Conservation (phyloP, 306 rosid genomes). For the Urtica urens region DNA sequence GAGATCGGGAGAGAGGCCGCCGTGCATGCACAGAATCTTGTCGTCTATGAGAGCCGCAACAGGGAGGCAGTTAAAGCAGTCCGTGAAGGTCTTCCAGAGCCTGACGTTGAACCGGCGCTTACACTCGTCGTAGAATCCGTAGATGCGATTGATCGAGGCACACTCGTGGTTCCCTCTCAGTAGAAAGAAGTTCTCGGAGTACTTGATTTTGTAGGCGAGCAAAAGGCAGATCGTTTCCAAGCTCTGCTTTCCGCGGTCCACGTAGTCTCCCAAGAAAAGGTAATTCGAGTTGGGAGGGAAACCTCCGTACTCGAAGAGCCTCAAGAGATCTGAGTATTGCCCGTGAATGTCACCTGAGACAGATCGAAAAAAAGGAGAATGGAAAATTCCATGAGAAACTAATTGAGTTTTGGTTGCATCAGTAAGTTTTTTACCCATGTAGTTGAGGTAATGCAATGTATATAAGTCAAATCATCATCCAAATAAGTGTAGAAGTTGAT, state of each 20-base stretch:
- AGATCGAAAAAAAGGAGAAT: not conserved
- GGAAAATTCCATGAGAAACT: not conserved
- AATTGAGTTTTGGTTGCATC: no score
- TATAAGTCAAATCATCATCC: no score
- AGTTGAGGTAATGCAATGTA: no score
- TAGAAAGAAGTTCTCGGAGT: conserved; percentile 32
- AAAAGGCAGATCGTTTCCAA: conserved; percentile 35
- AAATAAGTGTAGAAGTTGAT: not conserved
- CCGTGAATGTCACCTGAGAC: conserved; percentile 33
- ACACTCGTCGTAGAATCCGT: conserved; percentile 34
- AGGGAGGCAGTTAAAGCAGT: conserved; percentile 32
- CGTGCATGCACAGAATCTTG: conserved; percentile 35
- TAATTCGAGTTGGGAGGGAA: conserved; percentile 33
- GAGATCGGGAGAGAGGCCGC: conserved; percentile 33
- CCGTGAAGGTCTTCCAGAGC: conserved; percentile 29
- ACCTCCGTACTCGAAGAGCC: conserved; percentile 35
- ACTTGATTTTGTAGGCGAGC: conserved; percentile 31
- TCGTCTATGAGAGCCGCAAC: conserved; percentile 35
- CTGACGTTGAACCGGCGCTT: conserved; percentile 34
- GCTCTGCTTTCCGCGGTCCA: conserved; percentile 33
- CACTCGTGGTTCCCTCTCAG: conserved; percentile 36
- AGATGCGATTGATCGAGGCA: conserved; percentile 30
- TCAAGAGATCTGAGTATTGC: conserved; percentile 31
- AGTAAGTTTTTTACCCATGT: no score
- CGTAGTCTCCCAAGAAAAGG: conserved; percentile 30